Evolutionary conservation across 345 rosid genomes (phyloP).

Genomic region (Brassica rapa): DNA sequence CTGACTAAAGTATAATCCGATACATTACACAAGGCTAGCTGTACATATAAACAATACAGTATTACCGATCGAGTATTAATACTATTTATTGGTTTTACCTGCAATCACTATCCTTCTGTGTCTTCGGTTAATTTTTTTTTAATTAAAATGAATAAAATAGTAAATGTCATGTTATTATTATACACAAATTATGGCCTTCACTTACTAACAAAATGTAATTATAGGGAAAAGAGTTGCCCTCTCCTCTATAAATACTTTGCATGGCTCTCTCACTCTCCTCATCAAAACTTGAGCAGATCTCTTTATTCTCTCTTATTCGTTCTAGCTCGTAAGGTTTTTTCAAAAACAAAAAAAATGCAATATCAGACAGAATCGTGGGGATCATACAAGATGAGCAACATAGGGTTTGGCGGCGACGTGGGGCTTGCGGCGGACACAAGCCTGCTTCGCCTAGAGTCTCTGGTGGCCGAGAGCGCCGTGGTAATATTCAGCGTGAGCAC

Average conservation of each 20-base stretch:
- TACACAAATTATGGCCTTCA: slow-evolving; percentile 1
- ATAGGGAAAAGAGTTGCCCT: neutral
- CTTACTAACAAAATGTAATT: neutral
- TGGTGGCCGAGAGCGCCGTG: slow-evolving; percentile 85
- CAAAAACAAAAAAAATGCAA: slow-evolving; percentile 45
- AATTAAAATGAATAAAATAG: neutral
- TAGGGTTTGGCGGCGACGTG: slow-evolving; percentile 17
- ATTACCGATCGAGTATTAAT: neutral
- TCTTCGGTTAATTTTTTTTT: neutral
- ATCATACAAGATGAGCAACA: slow-evolving; percentile 42
- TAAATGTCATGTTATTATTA: neutral
- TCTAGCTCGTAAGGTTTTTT: neutral
- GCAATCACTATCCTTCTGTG: slow-evolving; percentile 29
- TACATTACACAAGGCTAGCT: no score
- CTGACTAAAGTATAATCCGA: no score
- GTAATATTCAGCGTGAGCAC: slow-evolving; percentile 87
- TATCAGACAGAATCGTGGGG: slow-evolving; percentile 60
- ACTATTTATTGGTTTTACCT: neutral
- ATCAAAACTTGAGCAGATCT: slow-evolving; percentile 6
- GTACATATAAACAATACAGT: no score
- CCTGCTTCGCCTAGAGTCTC: slow-evolving; percentile 57
- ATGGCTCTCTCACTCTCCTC: slow-evolving; percentile 32
- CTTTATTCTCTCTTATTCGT: slow-evolving; percentile 19
- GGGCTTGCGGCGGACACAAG: slow-evolving; percentile 40
- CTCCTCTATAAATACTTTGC: slow-evolving; percentile 52